Evolutionary conservation across 2,329 filamentous ascomycete species (phyloP), one percentile per base, ranked within the genome.

Genomic region (Orbilia javanica): DNA sequence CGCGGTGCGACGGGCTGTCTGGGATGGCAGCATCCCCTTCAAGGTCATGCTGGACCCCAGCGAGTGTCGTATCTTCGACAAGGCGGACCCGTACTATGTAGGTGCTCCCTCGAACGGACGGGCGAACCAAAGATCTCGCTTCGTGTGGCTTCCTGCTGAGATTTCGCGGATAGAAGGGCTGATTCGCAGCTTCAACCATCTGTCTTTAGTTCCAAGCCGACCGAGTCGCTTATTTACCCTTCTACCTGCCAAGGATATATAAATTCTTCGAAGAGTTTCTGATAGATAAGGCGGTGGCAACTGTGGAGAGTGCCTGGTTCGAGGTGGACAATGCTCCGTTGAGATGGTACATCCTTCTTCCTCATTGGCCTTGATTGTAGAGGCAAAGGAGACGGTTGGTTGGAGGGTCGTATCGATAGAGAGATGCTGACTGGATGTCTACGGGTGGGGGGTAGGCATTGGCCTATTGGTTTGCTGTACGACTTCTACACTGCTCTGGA

Each of bases 171-270:
- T 60, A 70, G 65, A 70, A 57, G 57, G 73, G 62, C 66, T 70
- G 73, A 77, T 70, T 62, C 57, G 48, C 65, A 70, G 73, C 73
- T 69, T 70, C 20, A 42, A 31, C 46, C 71, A n/a, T 48, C 55
- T 50, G 44, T 39, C 31, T 65, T 29, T 79, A 79, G 86, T 86
- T 92, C 77, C 87, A 89, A 55, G 87, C 87, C 68, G 89, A 90
- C 4, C 88, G 91, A 27, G 84, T 93, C 39, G 91, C 90, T 8
- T 93, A 93, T 84, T 86, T 93, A 0, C 89, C 90, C 4, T 88
- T 92, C 57, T 86, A 92, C 27, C 86, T 92, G 2, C 87, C 88
- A 15, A 87, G 86, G 70, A 84, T 93, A 5, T 88, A 89, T 80
- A 84, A 86, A 62, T 92, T 92, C 85, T 93, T 92, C 82, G 81